Base-by-base conservation (phyloP, 148 eudicot genomes). In the Pharnaceum exiguum region DNA sequence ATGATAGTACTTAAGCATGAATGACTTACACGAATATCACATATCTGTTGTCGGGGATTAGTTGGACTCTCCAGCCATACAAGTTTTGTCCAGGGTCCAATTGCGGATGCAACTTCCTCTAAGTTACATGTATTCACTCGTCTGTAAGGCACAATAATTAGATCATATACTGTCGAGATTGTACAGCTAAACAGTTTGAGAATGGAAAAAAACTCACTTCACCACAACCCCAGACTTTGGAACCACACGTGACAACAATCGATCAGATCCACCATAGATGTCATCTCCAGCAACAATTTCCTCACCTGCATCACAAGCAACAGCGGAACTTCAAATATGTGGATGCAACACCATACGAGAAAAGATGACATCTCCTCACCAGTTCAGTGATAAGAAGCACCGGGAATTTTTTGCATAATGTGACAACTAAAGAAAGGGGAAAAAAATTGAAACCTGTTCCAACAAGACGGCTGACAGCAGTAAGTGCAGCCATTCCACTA, bases 401-500 rank as follows among this genome's bases (percentile, higher is more conserved):
- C n/a, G n/a, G n/a, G n/a, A n/a, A n/a, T n/a, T n/a, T n/a, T n/a
- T 26, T 10, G 8, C 38, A 7, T 37, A n/a, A 38, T 18, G 23
- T 24, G 21, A 12, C n/a, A 24, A 27, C 7, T 2, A 48, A 26
- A 12, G 17, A 49, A 54, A 55, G 32, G n/a, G 11, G 24, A 57
- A 24, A 37, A 29, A 13, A 55, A 64, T 19, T 42, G 17, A 43
- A 60, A 89, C 99, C 99, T 55, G 89, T 73, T 75, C 76, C 80
- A 67, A 94, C 75, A 61, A 94, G 95, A 84, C 62, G 99, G 62
- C 91, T 60, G 37, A 94, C 99, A 42, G 96, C 95, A 71, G 96
- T 64, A 71, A 94, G 85, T 39, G 99, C 99, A 69, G 99, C 99
- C 99, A 94, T 94, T 66, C 99, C 99, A 80, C 96, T 94, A 40